A percentile compares a stretch with the other conserved stretches of the same genome.
Evolutionary conservation across 495 filamentous ascomycete genomes (phyloP).

Genomic region (Hyaloscypha hepaticicola): DNA sequence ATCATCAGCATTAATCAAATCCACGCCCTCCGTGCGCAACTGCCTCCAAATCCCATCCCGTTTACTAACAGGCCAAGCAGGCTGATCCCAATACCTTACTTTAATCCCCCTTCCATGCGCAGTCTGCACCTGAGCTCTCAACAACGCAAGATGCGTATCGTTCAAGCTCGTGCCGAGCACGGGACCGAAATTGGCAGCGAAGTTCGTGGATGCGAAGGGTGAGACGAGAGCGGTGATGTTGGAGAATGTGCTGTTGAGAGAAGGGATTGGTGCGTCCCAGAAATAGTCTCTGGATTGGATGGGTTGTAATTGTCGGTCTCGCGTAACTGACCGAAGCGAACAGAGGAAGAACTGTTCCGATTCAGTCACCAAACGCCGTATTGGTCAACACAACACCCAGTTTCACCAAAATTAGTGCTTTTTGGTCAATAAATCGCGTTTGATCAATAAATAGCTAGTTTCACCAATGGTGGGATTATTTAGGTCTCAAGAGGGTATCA

Average conservation of each 20-base stretch:
- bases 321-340: too few species aligned
- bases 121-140: slow-evolving; percentile 37
- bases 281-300: slow-evolving; percentile 56
- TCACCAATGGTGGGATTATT: too few species aligned
- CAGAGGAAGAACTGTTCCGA: too few species aligned
- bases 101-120: slow-evolving; percentile 56
- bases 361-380: too few species aligned
- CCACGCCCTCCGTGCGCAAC: slow-evolving; percentile 65
- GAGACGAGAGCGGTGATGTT: slow-evolving; percentile 48
- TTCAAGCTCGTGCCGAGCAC: slow-evolving; percentile 25
- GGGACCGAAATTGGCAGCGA: slow-evolving; percentile 41
- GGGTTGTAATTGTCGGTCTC: too few species aligned
- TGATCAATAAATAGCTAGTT: too few species aligned
- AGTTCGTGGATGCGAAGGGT: slow-evolving; percentile 52
- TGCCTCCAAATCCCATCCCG: slow-evolving; percentile 74
- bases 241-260: slow-evolving; percentile 42
- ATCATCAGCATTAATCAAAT: slow-evolving; percentile 77
- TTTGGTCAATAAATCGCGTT: too few species aligned
- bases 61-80: slow-evolving; percentile 67
- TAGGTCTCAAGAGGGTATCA: too few species aligned
- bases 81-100: slow-evolving; percentile 74
- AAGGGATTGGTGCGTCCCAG: slow-evolving; percentile 58
- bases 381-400: too few species aligned
- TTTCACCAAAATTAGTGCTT: too few species aligned
- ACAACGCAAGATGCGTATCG: slow-evolving; percentile 34